These are phyloP conservation scores for Coccomyxa sp. DNA, from an alignment of 139 green algal genomes.

Conservation along the genomic window DNA sequence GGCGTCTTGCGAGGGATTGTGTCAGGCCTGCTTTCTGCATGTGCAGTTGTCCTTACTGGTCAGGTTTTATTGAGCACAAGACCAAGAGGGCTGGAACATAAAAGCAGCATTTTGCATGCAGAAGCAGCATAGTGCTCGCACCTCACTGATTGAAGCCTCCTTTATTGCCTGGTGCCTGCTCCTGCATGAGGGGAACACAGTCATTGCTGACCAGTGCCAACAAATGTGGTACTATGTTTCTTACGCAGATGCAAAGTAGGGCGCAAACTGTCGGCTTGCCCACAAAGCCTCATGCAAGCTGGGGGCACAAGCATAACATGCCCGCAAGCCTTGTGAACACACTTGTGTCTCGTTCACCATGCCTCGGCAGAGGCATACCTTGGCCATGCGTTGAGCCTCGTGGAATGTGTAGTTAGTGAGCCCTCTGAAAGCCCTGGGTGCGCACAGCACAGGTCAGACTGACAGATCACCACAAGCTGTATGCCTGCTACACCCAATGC, in stretches of 20 bases:
- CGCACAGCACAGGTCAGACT: neutral
- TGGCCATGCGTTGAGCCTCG: conserved; percentile 57
- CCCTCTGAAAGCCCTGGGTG: conserved; percentile 38
- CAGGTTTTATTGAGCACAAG: no score
- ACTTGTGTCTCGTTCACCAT: neutral
- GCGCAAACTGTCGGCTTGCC: neutral
- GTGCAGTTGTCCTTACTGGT: no score
- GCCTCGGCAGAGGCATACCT: conserved; percentile 13
- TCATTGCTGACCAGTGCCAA: no score
- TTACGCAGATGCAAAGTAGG: neutral
- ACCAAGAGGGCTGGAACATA: no score
- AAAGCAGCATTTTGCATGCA: no score
- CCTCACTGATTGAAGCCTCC: no score
- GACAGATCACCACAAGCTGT: neutral
- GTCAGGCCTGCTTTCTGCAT: no score
- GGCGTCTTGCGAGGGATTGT: no score
- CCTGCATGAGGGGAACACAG: no score
- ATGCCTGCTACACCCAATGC: neutral
- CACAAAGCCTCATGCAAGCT: neutral
- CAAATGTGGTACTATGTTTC: neutral
- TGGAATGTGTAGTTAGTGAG: conserved; percentile 67
- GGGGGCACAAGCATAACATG: neutral
- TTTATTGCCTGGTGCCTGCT: no score
- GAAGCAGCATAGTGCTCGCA: no score
- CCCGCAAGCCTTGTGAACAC: neutral